These are phyloP conservation scores for Fusarium sororula DNA, from an alignment of 2,329 filamentous ascomycete species.

Conservation along the genomic window DNA sequence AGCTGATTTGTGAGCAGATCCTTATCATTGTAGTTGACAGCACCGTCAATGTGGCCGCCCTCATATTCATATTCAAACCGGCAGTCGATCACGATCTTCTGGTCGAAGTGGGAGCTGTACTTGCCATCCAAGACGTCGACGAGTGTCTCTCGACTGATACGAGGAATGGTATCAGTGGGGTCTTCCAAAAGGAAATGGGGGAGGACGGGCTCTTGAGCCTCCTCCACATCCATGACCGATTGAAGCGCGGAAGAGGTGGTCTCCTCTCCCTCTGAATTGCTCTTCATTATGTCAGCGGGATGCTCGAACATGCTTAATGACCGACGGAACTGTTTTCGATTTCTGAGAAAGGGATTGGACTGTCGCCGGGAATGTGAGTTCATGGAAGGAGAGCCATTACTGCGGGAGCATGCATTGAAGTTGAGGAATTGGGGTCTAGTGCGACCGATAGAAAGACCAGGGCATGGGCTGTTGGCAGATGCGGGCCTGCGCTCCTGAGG, in stretches of 20 bases:
- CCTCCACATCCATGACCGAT: constrained; percentile 86
- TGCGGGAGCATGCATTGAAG: constrained; percentile 63
- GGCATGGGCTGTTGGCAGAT: constrained; percentile 67
- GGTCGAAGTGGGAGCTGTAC: constrained; percentile 78
- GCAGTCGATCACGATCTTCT: constrained; percentile 91
- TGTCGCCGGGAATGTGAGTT: constrained; percentile 75
- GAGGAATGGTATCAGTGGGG: constrained; percentile 84
- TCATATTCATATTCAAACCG: constrained; percentile 99
- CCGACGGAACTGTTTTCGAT: constrained; percentile 87
- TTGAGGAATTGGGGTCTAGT: constrained; percentile 73
- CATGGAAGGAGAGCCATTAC: constrained; percentile 77
- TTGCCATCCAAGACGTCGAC: constrained; percentile 88
- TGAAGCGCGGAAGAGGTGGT: constrained; percentile 60
- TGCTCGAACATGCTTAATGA: constrained; percentile 98
- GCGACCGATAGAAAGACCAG: constrained; percentile 64
- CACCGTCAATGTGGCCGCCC: constrained; percentile 92
- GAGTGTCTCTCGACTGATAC: constrained; percentile 84
- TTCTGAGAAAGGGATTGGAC: constrained; percentile 76
- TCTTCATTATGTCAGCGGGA: constrained; percentile 85
- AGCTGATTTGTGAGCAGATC: constrained; percentile 83
- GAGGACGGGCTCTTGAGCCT: constrained; percentile 75
- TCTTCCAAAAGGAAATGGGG: constrained; percentile 86
- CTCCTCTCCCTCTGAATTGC: constrained; percentile 69
- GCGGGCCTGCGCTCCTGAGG: constrained; percentile 73
- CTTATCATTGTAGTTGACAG: constrained; percentile 97